Conservation (phyloP, 306 rosid genomes). For the Prunus padus region DNA sequence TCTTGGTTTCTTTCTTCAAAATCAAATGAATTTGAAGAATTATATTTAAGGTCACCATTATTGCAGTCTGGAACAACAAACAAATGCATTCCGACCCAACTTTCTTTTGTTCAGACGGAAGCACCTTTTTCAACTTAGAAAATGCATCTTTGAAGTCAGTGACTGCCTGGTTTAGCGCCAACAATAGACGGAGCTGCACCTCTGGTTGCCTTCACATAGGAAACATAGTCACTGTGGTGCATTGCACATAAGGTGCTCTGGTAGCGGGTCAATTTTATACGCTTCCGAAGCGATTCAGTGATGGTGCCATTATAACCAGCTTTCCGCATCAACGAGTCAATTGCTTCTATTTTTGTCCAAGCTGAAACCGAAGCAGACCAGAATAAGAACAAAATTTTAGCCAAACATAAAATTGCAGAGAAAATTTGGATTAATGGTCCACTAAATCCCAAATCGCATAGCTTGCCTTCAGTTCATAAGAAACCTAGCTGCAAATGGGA, state of each 20-base stretch:
- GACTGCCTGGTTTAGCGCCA: constrained; percentile 51
- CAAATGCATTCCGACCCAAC: constrained; percentile 26
- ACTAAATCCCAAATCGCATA: background rate
- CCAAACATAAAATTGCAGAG: background rate
- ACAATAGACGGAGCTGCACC: constrained; percentile 55
- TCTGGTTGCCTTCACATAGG: constrained; percentile 60
- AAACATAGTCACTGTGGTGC: constrained; percentile 70
- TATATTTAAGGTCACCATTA: constrained; percentile 29
- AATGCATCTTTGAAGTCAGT: constrained; percentile 26
- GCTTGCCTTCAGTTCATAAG: background rate
- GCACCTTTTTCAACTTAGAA: background rate
- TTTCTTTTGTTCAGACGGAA: background rate
- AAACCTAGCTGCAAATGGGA: background rate
- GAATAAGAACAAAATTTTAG: background rate
- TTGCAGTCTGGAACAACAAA: constrained; percentile 31
- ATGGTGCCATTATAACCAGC: constrained; percentile 76
- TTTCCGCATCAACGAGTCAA: constrained; percentile 87
- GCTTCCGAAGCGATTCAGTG: constrained; percentile 59
- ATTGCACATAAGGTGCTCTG: constrained; percentile 82
- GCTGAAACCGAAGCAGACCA: constrained; percentile 51
- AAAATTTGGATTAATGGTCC: background rate
- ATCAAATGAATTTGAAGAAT: constrained; percentile 55
- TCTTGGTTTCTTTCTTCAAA: constrained; percentile 44
- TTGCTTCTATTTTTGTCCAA: constrained; percentile 83
- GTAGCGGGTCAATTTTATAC: constrained; percentile 70